Percentiles rank a stretch among this genome's conserved stretches.
Evolutionary conservation across 352 stramenopile genomes (phyloP).

Genomic region (Phytophthora pseudosyringae): DNA sequence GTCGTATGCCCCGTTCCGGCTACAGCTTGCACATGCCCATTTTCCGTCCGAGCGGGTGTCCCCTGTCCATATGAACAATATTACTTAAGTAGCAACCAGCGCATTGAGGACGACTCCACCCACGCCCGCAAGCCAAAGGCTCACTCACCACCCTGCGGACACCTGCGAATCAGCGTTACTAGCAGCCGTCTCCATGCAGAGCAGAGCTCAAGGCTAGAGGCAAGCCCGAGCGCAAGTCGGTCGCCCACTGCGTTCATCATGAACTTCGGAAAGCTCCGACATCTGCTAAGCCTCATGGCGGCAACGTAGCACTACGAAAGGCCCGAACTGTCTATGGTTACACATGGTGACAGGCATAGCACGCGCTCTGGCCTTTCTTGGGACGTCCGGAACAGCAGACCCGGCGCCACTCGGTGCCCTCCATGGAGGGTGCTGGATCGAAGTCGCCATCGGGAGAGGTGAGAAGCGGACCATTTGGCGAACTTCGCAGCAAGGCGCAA

Average conservation of each 20-base stretch:
- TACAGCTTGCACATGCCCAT: slow-evolving; percentile 12
- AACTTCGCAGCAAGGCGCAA: slow-evolving; percentile 29
- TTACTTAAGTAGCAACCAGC: slow-evolving; percentile 6
- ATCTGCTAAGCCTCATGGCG: slow-evolving; percentile 18
- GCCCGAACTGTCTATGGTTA: slow-evolving; percentile 26
- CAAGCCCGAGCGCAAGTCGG: too few species aligned
- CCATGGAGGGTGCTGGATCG: slow-evolving; percentile 1
- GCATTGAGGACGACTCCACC: slow-evolving; percentile 3
- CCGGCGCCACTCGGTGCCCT: neutral
- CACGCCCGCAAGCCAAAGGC: slow-evolving; percentile 10
- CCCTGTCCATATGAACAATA: slow-evolving; percentile 8
- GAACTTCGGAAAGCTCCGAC: slow-evolving; percentile 1
- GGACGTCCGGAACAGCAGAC: neutral
- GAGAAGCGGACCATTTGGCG: slow-evolving; percentile 22
- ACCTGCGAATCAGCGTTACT: slow-evolving; percentile 31
- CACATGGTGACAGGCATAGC: slow-evolving; percentile 26
- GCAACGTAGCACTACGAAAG: slow-evolving; percentile 20
- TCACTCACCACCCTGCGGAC: neutral
- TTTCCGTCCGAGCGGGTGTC: slow-evolving; percentile 15
- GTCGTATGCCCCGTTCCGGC: neutral
- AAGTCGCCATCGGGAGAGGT: slow-evolving; percentile 1
- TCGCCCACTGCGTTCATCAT: neutral
- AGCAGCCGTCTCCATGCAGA: neutral
- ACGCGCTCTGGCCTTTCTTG: slow-evolving; percentile 11
- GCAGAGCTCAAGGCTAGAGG: neutral